A percentile compares a stretch with the other conserved stretches of the same genome.
Conservation (phyloP, 345 rosid species). For the Raphanus sativus region DNA sequence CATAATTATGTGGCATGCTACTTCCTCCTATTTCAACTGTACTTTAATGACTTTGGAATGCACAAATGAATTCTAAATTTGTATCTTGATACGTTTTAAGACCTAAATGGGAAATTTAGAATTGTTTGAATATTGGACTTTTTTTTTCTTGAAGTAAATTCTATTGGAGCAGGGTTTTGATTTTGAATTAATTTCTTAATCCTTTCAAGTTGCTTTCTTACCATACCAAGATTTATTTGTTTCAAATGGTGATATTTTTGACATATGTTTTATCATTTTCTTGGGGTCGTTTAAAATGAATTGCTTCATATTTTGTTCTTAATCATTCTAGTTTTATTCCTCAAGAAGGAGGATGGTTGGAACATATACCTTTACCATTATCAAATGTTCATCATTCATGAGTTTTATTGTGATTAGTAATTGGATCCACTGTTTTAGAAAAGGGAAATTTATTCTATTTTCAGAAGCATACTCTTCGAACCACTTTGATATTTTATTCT, state of each 20-base stretch:
- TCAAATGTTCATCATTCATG: background rate
- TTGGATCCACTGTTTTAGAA: too few relatives aligned
- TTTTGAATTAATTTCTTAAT: background rate
- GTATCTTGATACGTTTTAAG: background rate
- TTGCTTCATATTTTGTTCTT: background rate
- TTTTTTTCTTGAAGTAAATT: background rate
- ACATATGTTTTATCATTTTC: background rate
- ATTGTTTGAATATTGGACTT: background rate
- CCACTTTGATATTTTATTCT: too few relatives aligned
- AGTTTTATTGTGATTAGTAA: background rate
- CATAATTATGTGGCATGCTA: background rate
- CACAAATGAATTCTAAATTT: background rate
- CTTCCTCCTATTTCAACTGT: background rate
- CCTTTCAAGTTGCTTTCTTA: background rate
- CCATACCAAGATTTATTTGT: background rate
- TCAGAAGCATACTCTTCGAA: too few relatives aligned
- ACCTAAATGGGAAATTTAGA: background rate
- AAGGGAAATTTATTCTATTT: too few relatives aligned
- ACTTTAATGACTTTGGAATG: background rate
- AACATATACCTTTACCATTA: background rate
- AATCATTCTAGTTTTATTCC: background rate
- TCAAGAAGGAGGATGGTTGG: background rate
- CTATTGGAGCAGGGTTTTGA: background rate
- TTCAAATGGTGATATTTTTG: too few relatives aligned
- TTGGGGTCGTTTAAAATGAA: background rate